phyloP scores from a whole-genome alignment of 139 green algal genomes.

The Astrephomene gubernaculifera region DNA sequence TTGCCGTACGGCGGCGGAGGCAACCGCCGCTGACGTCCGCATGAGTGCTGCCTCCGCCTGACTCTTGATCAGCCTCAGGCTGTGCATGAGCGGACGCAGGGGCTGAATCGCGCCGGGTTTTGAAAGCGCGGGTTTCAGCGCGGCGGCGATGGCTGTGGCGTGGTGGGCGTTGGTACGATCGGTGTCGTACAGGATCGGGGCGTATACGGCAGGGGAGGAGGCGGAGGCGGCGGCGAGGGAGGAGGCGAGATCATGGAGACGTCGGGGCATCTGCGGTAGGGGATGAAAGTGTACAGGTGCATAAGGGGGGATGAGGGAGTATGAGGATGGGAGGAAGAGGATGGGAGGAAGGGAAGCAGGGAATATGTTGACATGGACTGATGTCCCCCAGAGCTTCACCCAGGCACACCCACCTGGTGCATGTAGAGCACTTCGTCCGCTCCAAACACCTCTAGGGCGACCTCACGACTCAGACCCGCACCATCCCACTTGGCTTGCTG shows the following conservation, averaged over 20 bases:
- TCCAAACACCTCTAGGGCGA: constrained; percentile 70
- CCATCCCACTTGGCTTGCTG: constrained; percentile 65
- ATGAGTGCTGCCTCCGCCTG: constrained; percentile 75
- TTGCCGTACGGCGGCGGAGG: constrained; percentile 60
- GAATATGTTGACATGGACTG: no score
- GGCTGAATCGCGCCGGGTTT: constrained; percentile 40
- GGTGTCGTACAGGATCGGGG: constrained; percentile 12
- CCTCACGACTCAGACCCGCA: constrained; percentile 44
- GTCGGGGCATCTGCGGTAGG: constrained; percentile 3
- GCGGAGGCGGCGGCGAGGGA: no score
- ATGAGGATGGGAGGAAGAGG: no score
- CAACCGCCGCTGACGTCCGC: constrained; percentile 62
- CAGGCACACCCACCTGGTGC: constrained; percentile 60
- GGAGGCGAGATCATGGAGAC: background rate
- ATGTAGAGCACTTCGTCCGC: constrained; percentile 72
- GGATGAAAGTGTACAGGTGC: no score
- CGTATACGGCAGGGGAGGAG: no score
- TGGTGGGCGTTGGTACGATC: constrained; percentile 27
- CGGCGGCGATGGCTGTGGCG: constrained; percentile 27
- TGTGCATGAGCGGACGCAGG: constrained; percentile 66
- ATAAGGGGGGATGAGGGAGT: no score
- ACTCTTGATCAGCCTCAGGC: constrained; percentile 80
- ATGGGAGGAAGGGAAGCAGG: no score
- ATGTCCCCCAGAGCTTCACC: no score
- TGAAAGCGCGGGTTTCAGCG: constrained; percentile 26